These are phyloP conservation scores for Phytophthora agathidicida DNA, from an alignment of 352 stramenopile species.

Conservation along the genomic window DNA sequence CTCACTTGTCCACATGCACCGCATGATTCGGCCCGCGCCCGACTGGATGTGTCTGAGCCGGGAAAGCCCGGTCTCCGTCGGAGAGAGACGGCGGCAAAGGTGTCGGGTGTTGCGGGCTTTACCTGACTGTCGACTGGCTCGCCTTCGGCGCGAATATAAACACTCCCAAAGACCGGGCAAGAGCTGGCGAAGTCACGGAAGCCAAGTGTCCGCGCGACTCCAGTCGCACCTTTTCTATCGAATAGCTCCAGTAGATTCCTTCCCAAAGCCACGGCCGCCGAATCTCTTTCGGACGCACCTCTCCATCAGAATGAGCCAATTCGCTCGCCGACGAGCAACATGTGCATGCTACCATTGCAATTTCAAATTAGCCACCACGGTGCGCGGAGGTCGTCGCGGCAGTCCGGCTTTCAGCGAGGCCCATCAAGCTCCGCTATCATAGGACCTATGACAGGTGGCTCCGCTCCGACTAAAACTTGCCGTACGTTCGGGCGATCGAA, in stretches of 20 bases:
- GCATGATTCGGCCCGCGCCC: constrained; percentile 7
- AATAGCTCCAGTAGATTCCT: constrained; percentile 16
- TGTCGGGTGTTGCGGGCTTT: too few species aligned
- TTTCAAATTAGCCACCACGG: too few species aligned
- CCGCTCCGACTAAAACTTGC: constrained; percentile 12
- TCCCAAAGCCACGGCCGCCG: neutral
- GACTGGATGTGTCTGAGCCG: constrained; percentile 31
- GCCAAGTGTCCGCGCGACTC: neutral
- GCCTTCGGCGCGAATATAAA: constrained; percentile 11
- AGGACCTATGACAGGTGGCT: constrained; percentile 7
- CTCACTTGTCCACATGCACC: constrained; percentile 6
- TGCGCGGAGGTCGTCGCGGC: too few species aligned
- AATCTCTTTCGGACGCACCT: constrained; percentile 12
- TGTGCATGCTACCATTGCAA: neutral
- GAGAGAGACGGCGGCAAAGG: constrained; percentile 4
- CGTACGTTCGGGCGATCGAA: neutral
- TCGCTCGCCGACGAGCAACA: too few species aligned
- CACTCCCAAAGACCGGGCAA: neutral
- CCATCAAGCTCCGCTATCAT: constrained; percentile 6
- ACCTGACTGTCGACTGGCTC: too few species aligned
- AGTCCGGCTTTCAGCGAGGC: constrained; percentile 15
- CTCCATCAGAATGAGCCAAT: neutral
- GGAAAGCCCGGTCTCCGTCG: constrained; percentile 15
- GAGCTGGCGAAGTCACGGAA: too few species aligned
- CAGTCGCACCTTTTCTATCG: constrained; percentile 26